phyloP scores from a whole-genome alignment of 345 rosid genomes.

The Corchorus olitorius region DNA sequence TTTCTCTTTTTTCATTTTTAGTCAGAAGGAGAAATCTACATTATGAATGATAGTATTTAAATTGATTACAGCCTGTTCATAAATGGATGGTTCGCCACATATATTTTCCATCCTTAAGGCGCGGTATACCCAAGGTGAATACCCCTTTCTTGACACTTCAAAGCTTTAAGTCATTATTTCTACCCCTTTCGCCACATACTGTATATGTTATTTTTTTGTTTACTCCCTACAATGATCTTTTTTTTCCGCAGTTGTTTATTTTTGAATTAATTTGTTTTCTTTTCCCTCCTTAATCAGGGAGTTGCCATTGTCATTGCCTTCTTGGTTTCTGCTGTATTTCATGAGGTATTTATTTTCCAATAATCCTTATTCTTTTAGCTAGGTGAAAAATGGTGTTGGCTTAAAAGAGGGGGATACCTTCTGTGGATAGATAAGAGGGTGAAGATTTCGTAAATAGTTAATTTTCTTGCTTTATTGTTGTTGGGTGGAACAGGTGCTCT shows the following conservation, averaged over 20 bases:
- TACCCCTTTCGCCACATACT: background rate
- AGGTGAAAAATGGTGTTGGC: too few relatives aligned
- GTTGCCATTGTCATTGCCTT: constrained; percentile 73
- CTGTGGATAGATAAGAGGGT: background rate
- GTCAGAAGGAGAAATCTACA: background rate
- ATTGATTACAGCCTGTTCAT: constrained; percentile 87
- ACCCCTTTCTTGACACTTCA: background rate
- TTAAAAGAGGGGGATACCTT: background rate
- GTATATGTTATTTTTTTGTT: background rate
- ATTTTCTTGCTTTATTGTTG: constrained; percentile 3
- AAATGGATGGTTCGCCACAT: constrained; percentile 99
- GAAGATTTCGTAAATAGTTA: background rate
- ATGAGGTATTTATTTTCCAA: constrained; percentile 62
- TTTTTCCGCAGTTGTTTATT: background rate
- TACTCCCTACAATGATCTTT: background rate
- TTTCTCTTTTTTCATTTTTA: background rate
- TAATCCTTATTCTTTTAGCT: constrained; percentile 18
- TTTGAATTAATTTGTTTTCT: background rate
- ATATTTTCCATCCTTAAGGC: constrained; percentile 86
- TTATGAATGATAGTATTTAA: constrained; percentile 26
- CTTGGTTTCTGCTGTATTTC: constrained; percentile 89
- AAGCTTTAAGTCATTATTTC: background rate
- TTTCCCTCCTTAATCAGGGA: constrained; percentile 44
- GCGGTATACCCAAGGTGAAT: constrained; percentile 76
- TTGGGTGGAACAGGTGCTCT: background rate